These are phyloP conservation scores for Microcyclospora pomicola DNA, from an alignment of 2,329 filamentous ascomycete genomes.

Conservation along the genomic window DNA sequence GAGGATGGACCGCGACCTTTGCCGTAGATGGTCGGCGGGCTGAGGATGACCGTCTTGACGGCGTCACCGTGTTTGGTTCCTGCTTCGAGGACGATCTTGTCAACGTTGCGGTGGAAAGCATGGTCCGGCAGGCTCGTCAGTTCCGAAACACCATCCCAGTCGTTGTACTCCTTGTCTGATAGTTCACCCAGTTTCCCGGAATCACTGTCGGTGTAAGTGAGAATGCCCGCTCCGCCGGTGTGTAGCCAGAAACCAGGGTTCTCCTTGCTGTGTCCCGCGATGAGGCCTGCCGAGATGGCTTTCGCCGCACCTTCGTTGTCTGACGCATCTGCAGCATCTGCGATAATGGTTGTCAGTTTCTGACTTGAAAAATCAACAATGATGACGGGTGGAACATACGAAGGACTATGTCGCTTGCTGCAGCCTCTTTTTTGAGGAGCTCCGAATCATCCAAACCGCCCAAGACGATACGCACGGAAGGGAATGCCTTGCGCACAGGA, in stretches of 20 bases:
- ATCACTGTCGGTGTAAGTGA: constrained; percentile 38
- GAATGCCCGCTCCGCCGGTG: constrained; percentile 43
- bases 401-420: constrained; percentile 39
- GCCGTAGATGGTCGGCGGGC: constrained; percentile 52
- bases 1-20: constrained; percentile 40
- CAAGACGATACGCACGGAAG: constrained; percentile 35
- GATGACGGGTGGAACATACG: constrained; percentile 13
- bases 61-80: constrained; percentile 30
- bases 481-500: constrained; percentile 20
- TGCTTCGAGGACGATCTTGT: constrained; percentile 49
- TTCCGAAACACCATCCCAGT: constrained; percentile 44
- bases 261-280: constrained; percentile 29
- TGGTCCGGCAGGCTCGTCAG: constrained; percentile 40
- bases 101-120: constrained; percentile 52
- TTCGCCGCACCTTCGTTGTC: constrained; percentile 35
- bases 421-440: constrained; percentile 34
- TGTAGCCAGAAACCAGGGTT: constrained; percentile 33
- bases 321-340: constrained; percentile 32
- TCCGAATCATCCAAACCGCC: constrained; percentile 35
- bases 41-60: constrained; percentile 51
- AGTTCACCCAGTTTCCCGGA: constrained; percentile 34
- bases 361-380: neutral
- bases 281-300: constrained; percentile 40
- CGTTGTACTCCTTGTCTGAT: constrained; percentile 41
- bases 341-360: neutral